Evolutionary conservation across 768 basidiomycete species (phyloP), one percentile per base, ranked within the genome.

Genomic region (Phanerochaete carnosa): DNA sequence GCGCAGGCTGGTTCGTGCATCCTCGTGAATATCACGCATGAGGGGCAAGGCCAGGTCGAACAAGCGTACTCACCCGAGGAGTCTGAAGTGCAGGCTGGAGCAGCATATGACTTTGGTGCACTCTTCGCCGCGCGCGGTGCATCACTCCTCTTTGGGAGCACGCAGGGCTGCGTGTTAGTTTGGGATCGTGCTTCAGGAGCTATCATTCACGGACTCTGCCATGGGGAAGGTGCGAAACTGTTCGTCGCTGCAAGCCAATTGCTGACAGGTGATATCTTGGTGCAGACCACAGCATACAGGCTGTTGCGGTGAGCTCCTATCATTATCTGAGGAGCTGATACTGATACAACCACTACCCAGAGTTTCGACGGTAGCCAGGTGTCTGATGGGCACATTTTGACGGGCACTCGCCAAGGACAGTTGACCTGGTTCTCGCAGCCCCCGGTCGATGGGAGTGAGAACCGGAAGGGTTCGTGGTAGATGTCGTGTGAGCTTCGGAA

Each of bases 111-210:
- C 32, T 79, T 81, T 51, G 82, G 82, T 16, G 84, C 84, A 8
- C 66, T 83, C 16, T 89, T 87, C 62, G 79, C 83, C 12, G 77
- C 79, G 7, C 64, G 70, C 32, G 84, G 82, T 16, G 80, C 82
- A 62, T 77, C 77, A 8, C 79, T 89, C 25, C 65, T 89, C 59
- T 88, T 83, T 65, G 88, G 87, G 28, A 74, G 68, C 29, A 72
- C 79, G 22, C 83, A 85, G 19, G 79, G 78, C 22, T 85, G 79
- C 69, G 74, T 83, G 29, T 72, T 88, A 39, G 80, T 84, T 32
- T 89, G 88, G 87, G 85, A 89, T 65, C 79, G 75, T 68, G 75
- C 75, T 68, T 82, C 78, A 58, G 82, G 78, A 12, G 73, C 73
- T 2, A 70, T 87, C 26, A 76, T 86, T 15, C 85, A 83, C 70